A percentile compares a stretch with the other conserved stretches of the same genome.
Evolutionary conservation across 108 stramenopile species (phyloP).

Genomic region (Cafeteria roenbergensis): DNA sequence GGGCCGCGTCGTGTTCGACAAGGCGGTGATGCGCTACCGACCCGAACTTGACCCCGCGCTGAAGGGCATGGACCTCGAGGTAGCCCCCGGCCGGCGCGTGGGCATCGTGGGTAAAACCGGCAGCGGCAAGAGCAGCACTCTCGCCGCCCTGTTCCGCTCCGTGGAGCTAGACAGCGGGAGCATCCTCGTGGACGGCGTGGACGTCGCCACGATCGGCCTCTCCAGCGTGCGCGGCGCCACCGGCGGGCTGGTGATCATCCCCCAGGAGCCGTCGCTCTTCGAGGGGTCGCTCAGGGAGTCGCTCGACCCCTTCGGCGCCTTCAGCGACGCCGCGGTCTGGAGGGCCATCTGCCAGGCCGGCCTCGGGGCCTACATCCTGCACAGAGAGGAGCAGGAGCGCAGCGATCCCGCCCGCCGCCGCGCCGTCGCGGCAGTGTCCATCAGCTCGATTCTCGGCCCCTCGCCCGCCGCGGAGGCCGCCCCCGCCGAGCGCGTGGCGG

Average conservation of each 20-base stretch:
- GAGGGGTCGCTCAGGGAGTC: slow-evolving; percentile 75
- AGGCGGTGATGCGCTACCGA: slow-evolving; percentile 19
- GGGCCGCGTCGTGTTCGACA: slow-evolving; percentile 24
- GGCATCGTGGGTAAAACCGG: slow-evolving; percentile 64
- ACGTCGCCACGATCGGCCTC: slow-evolving; percentile 61
- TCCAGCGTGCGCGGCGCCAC: slow-evolving; percentile 58
- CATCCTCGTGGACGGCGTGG: slow-evolving; percentile 67
- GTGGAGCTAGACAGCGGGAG: slow-evolving; percentile 59
- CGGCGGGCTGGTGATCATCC: slow-evolving; percentile 81
- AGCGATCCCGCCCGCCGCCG: too few species aligned
- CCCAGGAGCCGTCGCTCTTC: slow-evolving; percentile 76
- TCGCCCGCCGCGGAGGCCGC: too few species aligned
- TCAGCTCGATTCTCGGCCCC: too few species aligned
- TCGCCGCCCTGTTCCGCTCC: slow-evolving; percentile 61
- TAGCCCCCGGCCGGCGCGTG: slow-evolving; percentile 63
- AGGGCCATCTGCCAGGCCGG: slow-evolving; percentile 33
- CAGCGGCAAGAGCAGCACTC: slow-evolving; percentile 49
- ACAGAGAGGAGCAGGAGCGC: too few species aligned
- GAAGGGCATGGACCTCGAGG: slow-evolving; percentile 56
- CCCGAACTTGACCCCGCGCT: slow-evolving; percentile 14
- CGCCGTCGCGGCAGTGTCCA: too few species aligned
- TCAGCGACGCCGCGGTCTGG: slow-evolving; percentile 30
- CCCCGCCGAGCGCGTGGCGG: too few species aligned
- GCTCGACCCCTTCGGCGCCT: slow-evolving; percentile 64
- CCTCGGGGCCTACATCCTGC: slow-evolving; percentile 8